A percentile compares a stretch with the other conserved stretches of the same genome.
These are phyloP conservation scores for Thalassiosira hispida DNA, from an alignment of 352 stramenopile genomes.

Conservation along the genomic window DNA sequence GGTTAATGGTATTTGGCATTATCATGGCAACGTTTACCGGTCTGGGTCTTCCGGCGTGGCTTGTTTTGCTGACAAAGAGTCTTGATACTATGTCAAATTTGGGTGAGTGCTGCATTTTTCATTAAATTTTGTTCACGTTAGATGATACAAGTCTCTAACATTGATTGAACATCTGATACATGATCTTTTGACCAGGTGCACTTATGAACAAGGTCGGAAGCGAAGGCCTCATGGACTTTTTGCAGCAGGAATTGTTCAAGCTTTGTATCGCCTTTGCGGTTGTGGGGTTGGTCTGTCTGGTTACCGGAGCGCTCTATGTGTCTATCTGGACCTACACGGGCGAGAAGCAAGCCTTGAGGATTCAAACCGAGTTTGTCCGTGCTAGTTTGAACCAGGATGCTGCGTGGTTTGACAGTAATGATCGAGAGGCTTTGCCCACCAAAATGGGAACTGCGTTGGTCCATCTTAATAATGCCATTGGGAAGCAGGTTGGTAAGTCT, in stretches of 20 bases:
- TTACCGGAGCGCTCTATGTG: conserved; percentile 55
- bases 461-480: conserved; percentile 59
- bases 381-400: conserved; percentile 62
- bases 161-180: no score
- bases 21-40: conserved; percentile 49
- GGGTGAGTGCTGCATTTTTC: no score
- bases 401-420: conserved; percentile 57
- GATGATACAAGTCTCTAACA: no score
- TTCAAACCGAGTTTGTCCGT: conserved; percentile 59
- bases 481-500: conserved; percentile 22
- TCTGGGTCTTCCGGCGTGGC: conserved; percentile 47
- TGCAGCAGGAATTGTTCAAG: conserved; percentile 33
- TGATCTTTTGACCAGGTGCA: no score
- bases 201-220: conserved; percentile 22
- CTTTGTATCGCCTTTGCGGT: conserved; percentile 54
- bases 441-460: conserved; percentile 52
- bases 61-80: conserved; percentile 43
- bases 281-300: conserved; percentile 48
- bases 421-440: conserved; percentile 46
- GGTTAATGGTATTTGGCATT: conserved; percentile 41
- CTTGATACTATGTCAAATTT: conserved; percentile 52
- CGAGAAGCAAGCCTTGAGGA: conserved; percentile 56
- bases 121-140: no score
- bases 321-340: conserved; percentile 65
- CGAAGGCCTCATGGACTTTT: conserved; percentile 21